A percentile compares a stretch with the other conserved stretches of the same genome.
phyloP scores from a whole-genome alignment of 305 asterid genomes.

The Solanum hybrid region DNA sequence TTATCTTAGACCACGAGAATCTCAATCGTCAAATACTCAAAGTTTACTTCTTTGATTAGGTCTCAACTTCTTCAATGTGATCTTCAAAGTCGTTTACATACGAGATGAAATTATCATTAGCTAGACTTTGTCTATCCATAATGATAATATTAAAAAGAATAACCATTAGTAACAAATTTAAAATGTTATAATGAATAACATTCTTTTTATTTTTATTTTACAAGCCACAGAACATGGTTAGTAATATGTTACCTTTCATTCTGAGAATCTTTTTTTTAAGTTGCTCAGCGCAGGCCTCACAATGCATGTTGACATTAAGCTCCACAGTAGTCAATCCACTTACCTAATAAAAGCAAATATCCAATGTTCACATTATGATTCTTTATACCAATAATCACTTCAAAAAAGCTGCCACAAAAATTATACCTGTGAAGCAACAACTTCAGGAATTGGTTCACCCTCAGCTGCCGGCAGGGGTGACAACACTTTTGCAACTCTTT shows the following conservation, averaged over 20 bases:
- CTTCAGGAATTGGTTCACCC: slow-evolving; percentile 69
- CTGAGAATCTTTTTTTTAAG: slow-evolving; percentile 79
- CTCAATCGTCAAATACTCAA: neutral
- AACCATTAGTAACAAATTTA: neutral
- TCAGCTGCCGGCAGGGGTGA: slow-evolving; percentile 65
- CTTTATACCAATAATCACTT: neutral
- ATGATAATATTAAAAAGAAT: neutral
- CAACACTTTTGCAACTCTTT: slow-evolving; percentile 51
- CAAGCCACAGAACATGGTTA: neutral
- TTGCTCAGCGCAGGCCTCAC: slow-evolving; percentile 82
- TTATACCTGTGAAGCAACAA: slow-evolving; percentile 70
- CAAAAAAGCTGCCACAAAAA: neutral
- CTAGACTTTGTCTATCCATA: neutral
- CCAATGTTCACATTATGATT: neutral
- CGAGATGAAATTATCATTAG: neutral
- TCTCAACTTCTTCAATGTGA: neutral
- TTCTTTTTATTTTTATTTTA: too few species aligned
- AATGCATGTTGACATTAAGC: slow-evolving; percentile 80
- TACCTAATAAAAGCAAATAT: slow-evolving; percentile 24
- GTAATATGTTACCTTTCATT: slow-evolving; percentile 52
- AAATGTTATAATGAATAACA: neutral
- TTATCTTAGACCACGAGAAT: neutral
- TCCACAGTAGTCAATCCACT: slow-evolving; percentile 57
- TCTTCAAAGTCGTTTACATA: neutral
- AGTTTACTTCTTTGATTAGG: neutral